Base-by-base conservation (phyloP, 345 rosid species). In the Barbarea vulgaris region DNA sequence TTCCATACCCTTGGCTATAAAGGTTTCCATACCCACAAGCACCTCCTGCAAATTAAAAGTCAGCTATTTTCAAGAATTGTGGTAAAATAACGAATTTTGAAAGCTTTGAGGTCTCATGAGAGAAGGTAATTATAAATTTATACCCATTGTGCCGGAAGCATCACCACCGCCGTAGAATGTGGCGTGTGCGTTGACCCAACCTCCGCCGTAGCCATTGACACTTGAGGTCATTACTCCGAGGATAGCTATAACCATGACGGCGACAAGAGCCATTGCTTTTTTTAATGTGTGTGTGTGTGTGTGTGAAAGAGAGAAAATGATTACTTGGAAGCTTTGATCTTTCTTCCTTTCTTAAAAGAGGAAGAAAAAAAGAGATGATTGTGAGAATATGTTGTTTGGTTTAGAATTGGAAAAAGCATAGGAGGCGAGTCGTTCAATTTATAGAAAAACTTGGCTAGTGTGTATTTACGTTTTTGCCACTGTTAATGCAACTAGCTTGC, bases 61-160 rank as follows among this genome's bases (percentile, higher is more conserved):
- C 1, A 50, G n/a, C 18, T 1, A 4, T n/a, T 50, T 28, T 3
- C 14, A 25, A 62, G 56, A 37, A 67, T 13, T 39, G 2, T 68
- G 25, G 18, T 47, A 18, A 39, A 27, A 27, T 27, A 11, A 2
- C 3, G 2, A 37, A 13, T 14, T 19, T 14, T 22, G 30, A 83
- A 85, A 0, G 84, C 84, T 63, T 61, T 33, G 18, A 39, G 50
- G 81, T 80, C 66, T 8, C 77, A 4, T 6, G 21, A 51, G 19
- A 54, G 41, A 61, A 7, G 15, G 9, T 28, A 6, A 62, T 79
- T 9, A 15, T 44, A 15, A 34, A n/a, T 39, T 15, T 18, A 11
- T 82, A 87, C 96, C 96, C 92, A 87, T 89, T 67, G 96, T 89
- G 36, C 96, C 96, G 18, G 96, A 89, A 67, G 96, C 96, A 83